These are phyloP conservation scores for Alloascoidea hylecoeti DNA, from an alignment of 805 yeast genomes.

Conservation along the genomic window DNA sequence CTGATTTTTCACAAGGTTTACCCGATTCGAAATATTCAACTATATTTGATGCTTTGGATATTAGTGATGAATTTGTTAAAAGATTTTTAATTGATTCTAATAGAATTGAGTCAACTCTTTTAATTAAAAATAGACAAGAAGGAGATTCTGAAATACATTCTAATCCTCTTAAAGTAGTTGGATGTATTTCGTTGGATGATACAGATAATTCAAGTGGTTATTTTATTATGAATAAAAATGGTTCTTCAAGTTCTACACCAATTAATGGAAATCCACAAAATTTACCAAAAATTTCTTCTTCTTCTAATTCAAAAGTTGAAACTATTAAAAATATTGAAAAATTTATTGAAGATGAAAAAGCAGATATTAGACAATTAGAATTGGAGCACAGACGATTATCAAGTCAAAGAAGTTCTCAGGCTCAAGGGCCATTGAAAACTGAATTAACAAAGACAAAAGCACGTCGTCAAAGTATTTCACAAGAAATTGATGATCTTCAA, in stretches of 20 bases:
- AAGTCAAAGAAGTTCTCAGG: slow-evolving; percentile 1
- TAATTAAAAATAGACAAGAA: slow-evolving; percentile 33
- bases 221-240: slow-evolving; percentile 20
- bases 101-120: slow-evolving; percentile 41
- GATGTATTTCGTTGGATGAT: slow-evolving; percentile 28
- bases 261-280: slow-evolving; percentile 15
- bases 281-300: not conserved
- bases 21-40: slow-evolving; percentile 30
- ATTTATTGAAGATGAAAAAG: slow-evolving; percentile 1
- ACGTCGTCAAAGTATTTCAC: not conserved
- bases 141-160: slow-evolving; percentile 31
- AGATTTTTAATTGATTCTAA: slow-evolving; percentile 51
- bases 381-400: slow-evolving; percentile 13
- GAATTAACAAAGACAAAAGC: not conserved
- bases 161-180: slow-evolving; percentile 23
- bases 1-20: slow-evolving; percentile 31
- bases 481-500: not conserved
- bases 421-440: not conserved
- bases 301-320: slow-evolving; percentile 1
- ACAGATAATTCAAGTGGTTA: slow-evolving; percentile 29
- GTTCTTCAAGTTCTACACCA: slow-evolving; percentile 40
- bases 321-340: slow-evolving; percentile 5
- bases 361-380: slow-evolving; percentile 4
- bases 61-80: slow-evolving; percentile 38
- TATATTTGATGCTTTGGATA: slow-evolving; percentile 44